A percentile compares a stretch with the other conserved stretches of the same genome.
Evolutionary conservation across 2,329 filamentous ascomycete species (phyloP).

Genomic region (Zymoseptoria tritici): DNA sequence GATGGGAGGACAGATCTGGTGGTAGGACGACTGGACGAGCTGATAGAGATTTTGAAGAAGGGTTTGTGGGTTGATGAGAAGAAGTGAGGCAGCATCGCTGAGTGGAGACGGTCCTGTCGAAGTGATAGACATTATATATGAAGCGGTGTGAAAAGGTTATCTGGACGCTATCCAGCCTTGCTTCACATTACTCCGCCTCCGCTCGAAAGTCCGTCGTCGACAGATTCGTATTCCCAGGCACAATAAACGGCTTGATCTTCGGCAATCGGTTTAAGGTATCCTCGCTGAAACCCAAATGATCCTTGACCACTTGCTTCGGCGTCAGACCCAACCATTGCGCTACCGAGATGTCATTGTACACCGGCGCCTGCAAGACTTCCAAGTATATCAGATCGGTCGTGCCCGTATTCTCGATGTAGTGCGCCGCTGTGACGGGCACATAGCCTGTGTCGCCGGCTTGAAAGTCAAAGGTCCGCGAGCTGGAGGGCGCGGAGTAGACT

Average conservation of each 20-base stretch:
- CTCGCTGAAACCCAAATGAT: conserved; percentile 25
- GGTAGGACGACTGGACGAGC: conserved; percentile 27
- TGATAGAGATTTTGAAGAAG: conserved; percentile 10
- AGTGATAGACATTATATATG: not conserved
- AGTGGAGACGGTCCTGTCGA: too few relatives aligned
- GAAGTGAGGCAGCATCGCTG: not conserved
- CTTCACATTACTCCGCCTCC: conserved; percentile 12
- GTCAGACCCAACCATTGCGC: conserved; percentile 51
- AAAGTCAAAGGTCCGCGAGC: conserved; percentile 41
- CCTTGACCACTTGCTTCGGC: conserved; percentile 32
- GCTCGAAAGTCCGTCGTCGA: conserved; percentile 32
- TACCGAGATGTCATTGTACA: conserved; percentile 47
- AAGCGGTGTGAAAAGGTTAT: not conserved
- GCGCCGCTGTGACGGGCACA: conserved; percentile 47
- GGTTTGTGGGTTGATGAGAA: not conserved
- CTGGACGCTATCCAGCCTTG: not conserved
- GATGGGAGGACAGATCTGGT: conserved; percentile 30
- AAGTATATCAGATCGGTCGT: conserved; percentile 51
- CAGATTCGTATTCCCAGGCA: conserved; percentile 33
- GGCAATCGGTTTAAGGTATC: conserved; percentile 28
- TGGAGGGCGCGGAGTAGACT: conserved; percentile 45
- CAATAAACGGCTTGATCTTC: conserved; percentile 34
- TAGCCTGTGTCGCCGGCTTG: conserved; percentile 50
- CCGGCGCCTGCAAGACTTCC: conserved; percentile 49
- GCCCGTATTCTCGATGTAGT: conserved; percentile 57